Percentiles rank a stretch among this genome's conserved stretches.
These are phyloP conservation scores for Hypoxylon sp. DNA, from an alignment of 2,329 filamentous ascomycete genomes.

Conservation along the genomic window DNA sequence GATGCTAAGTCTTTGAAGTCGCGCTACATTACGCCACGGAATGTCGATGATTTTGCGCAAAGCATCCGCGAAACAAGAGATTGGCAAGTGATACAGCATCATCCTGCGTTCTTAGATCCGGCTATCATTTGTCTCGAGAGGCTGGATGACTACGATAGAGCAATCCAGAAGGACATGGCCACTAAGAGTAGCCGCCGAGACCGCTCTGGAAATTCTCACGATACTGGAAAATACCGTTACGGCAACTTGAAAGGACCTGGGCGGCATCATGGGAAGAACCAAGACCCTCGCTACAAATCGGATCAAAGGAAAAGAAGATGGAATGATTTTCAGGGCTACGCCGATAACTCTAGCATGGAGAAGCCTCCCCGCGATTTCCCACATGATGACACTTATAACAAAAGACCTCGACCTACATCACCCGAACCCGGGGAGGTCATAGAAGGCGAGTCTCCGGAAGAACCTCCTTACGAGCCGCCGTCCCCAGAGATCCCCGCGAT, in stretches of 20 bases:
- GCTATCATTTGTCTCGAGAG: conserved; percentile 44
- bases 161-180: conserved; percentile 27
- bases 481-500: conserved; percentile 5
- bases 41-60: conserved; percentile 54
- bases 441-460: conserved; percentile 23
- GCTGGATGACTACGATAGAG: conserved; percentile 45
- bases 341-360: conserved; percentile 20
- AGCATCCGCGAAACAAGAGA: conserved; percentile 53
- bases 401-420: conserved; percentile 45
- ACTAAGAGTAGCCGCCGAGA: conserved; percentile 39
- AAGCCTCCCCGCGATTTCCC: conserved; percentile 24
- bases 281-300: conserved; percentile 32
- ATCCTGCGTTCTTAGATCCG: conserved; percentile 50
- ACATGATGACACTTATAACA: conserved; percentile 34
- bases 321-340: conserved; percentile 37
- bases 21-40: conserved; percentile 50
- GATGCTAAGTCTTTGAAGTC: conserved; percentile 53
- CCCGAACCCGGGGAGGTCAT: conserved; percentile 51
- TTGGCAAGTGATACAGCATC: conserved; percentile 52
- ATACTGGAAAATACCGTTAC: conserved; percentile 35
- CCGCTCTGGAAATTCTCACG: conserved; percentile 31
- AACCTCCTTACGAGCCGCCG: conserved; percentile 26
- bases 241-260: conserved; percentile 29
- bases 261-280: conserved; percentile 37
- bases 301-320: conserved; percentile 45